Base-by-base conservation (phyloP, 2,329 filamentous ascomycete species). In the Colletotrichum liriopes region DNA sequence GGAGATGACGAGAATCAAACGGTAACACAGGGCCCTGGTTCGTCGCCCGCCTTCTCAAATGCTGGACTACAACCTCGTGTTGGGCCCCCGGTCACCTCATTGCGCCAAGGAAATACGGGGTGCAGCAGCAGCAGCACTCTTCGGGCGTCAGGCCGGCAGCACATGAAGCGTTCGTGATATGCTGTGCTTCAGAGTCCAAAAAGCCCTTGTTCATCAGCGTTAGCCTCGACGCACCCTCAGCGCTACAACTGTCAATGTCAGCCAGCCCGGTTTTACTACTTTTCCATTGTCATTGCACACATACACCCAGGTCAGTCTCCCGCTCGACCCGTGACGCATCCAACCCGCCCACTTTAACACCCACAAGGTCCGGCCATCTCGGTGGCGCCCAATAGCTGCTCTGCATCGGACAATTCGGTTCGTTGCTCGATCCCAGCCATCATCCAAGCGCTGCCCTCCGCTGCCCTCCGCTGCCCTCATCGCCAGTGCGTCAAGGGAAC, bases 61-160 rank as follows among this genome's bases (percentile, higher is more conserved):
- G 52, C 55, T 45, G 52, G 41, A 49, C n/a, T 51, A 61, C 49
- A 71, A 73, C 71, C 66, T 73, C 71, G 71, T 73, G 71, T 73
- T 68, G 56, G 59, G 41, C 20, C 47, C 66, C 67, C 35, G 49
- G 67, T 61, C 67, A 23, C 39, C 55, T 56, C 47, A 11, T 49
- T 39, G 61, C 49, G 71, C 61, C 39, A 63, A 66, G 41, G 32
- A 39, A 60, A 52, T 67, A 73, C 60, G 69, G 69, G 59, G 65
- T 71, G 47, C 65, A 60, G 59, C 49, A 71, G 59, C 49, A 71
- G 47, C 26, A 52, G 29, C 29, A 26, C 47, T 26, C 47, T 39
- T 43, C 41, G 61, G 62, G 60, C 45, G 67, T 60, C 63, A 71
- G 29, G 29, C 51, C 43, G 52, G 58, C 65, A 59, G 64, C 55